Percentiles rank a stretch among this genome's conserved stretches.
phyloP scores from a whole-genome alignment of 495 filamentous ascomycete genomes.

The Aspergillus saccharolyticus region DNA sequence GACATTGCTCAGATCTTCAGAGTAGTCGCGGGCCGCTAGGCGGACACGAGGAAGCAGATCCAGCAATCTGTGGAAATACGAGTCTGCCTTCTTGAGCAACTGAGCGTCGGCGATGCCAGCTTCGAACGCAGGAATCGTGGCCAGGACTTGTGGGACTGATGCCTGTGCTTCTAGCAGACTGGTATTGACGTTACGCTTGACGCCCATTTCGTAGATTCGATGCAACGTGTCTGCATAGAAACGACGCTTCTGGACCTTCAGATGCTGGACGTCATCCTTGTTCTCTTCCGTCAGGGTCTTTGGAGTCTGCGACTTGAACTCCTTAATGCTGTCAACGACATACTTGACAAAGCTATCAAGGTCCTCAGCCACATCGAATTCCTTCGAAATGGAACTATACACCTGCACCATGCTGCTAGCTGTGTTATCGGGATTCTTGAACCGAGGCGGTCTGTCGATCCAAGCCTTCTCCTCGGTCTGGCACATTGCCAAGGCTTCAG shows the following conservation, averaged over 20 bases:
- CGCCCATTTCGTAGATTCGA: constrained; percentile 77
- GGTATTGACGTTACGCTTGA: constrained; percentile 70
- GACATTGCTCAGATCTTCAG: constrained; percentile 72
- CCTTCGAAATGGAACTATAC: constrained; percentile 45
- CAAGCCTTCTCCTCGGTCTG: constrained; percentile 49
- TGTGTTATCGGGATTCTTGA: constrained; percentile 63
- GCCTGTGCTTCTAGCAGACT: constrained; percentile 66
- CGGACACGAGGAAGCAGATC: constrained; percentile 65
- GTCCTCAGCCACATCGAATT: constrained; percentile 53
- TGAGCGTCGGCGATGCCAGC: constrained; percentile 15
- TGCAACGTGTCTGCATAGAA: constrained; percentile 84
- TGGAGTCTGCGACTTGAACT: constrained; percentile 78
- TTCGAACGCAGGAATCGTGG: constrained; percentile 39
- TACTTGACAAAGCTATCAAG: constrained; percentile 62
- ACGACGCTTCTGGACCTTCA: constrained; percentile 86
- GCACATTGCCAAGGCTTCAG: constrained; percentile 50
- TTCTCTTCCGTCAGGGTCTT: constrained; percentile 72
- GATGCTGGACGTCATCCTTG: constrained; percentile 71
- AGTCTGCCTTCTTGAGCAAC: constrained; percentile 47
- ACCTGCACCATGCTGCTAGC: constrained; percentile 56
- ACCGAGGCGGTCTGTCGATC: constrained; percentile 57
- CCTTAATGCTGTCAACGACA: constrained; percentile 60
- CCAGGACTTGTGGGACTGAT: constrained; percentile 62
- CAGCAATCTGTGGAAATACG: constrained; percentile 72
- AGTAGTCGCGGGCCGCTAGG: constrained; percentile 61